phyloP scores from a whole-genome alignment of 305 asterid species.

The Plantago coronopus region DNA sequence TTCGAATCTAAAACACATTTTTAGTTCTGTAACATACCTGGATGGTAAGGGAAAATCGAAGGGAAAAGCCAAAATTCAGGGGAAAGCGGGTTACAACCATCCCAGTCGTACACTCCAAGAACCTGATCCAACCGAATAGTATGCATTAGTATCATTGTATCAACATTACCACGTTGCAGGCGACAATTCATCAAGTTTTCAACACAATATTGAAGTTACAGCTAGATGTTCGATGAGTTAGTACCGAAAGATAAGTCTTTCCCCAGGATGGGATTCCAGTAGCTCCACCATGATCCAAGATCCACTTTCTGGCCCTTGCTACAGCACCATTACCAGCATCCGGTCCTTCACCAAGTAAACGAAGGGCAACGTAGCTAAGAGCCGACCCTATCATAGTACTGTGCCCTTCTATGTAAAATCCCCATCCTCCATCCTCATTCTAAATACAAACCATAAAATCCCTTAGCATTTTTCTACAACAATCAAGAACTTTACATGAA shows the following conservation, averaged over 20 bases:
- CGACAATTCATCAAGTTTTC: no score
- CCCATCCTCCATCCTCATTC: slow-evolving; percentile 96
- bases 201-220: no score
- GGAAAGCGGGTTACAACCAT: slow-evolving; percentile 78
- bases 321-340: slow-evolving; percentile 53
- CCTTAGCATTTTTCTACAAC: no score
- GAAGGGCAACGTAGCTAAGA: slow-evolving; percentile 55
- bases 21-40: slow-evolving; percentile 29
- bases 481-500: no score
- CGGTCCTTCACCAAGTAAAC: slow-evolving; percentile 58
- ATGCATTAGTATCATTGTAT: no score
- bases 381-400: slow-evolving; percentile 83
- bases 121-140: slow-evolving; percentile 37
- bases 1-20: not conserved
- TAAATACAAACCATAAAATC: slow-evolving; percentile 8
- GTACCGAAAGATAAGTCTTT: slow-evolving; percentile 76
- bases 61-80: slow-evolving; percentile 85
- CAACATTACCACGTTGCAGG: no score
- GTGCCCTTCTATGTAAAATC: slow-evolving; percentile 78
- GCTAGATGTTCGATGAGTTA: no score
- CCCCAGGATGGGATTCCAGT: slow-evolving; percentile 82
- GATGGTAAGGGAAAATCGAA: slow-evolving; percentile 61
- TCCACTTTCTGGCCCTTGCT: slow-evolving; percentile 57
- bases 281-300: slow-evolving; percentile 74
- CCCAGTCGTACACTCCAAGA: slow-evolving; percentile 73